Conservation (phyloP, 768 basidiomycete species). For the Nidularia sp. region DNA sequence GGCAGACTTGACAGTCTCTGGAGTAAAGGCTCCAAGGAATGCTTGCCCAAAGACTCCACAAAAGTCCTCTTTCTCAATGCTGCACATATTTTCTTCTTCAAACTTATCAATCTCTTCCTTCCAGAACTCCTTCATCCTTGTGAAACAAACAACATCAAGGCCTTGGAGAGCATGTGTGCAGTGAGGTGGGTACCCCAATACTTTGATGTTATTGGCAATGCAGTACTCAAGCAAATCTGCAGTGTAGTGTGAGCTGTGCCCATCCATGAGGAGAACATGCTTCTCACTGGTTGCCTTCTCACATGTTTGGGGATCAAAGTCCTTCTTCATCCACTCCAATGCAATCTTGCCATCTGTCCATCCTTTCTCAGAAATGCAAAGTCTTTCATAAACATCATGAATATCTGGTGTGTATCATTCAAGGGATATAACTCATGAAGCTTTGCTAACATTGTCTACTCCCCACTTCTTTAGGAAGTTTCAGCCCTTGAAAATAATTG, state of each 20-base stretch:
- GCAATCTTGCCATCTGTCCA: conserved; percentile 21
- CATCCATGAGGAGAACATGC: conserved; percentile 31
- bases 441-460: neutral
- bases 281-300: conserved; percentile 21
- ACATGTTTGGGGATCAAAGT: conserved; percentile 24
- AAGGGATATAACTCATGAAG: neutral
- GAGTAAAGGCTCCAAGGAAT: conserved; percentile 19
- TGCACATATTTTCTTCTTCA: conserved; percentile 9
- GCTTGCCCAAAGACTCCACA: conserved; percentile 17
- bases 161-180: conserved; percentile 34
- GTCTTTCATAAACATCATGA: conserved; percentile 8
- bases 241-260: conserved; percentile 37
- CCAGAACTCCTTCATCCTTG: conserved; percentile 24
- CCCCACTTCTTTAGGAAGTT: no score
- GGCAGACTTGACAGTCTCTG: conserved; percentile 17
- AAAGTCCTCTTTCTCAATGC: conserved; percentile 22
- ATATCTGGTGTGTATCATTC: neutral
- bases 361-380: conserved; percentile 17
- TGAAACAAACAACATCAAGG: conserved; percentile 39
- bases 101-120: conserved; percentile 17
- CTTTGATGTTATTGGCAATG: conserved; percentile 23
- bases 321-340: conserved; percentile 11
- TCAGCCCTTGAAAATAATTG: no score
- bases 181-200: conserved; percentile 33
- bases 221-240: conserved; percentile 25